These are phyloP conservation scores for Magnaporthiopsis poae DNA, from an alignment of 2,329 filamentous ascomycete species.

Conservation along the genomic window DNA sequence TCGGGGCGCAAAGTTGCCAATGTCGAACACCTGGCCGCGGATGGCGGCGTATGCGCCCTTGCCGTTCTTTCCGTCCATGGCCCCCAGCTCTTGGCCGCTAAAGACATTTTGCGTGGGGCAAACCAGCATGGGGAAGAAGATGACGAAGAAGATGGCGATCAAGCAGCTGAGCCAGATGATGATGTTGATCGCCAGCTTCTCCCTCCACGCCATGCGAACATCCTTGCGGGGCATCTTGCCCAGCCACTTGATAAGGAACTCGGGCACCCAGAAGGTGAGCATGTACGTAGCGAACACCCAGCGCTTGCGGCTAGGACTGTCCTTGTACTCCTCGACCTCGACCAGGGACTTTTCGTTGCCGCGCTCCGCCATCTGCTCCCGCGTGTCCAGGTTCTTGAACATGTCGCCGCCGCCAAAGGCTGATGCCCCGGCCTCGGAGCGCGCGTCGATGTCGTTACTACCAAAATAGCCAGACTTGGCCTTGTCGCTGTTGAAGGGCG, in stretches of 20 bases:
- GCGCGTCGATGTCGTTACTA: slow-evolving; percentile 64
- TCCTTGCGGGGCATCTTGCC: slow-evolving; percentile 88
- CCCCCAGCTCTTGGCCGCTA: slow-evolving; percentile 64
- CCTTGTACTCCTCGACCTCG: slow-evolving; percentile 76
- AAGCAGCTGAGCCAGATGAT: slow-evolving; percentile 85
- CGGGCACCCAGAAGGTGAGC: slow-evolving; percentile 79
- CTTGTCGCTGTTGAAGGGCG: slow-evolving; percentile 56
- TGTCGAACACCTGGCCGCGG: slow-evolving; percentile 79
- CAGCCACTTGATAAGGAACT: slow-evolving; percentile 65
- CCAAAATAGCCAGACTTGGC: slow-evolving; percentile 72
- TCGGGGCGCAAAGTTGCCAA: slow-evolving; percentile 58
- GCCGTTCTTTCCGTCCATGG: slow-evolving; percentile 61
- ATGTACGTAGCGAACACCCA: slow-evolving; percentile 80
- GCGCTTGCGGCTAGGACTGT: slow-evolving; percentile 72
- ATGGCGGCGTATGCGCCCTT: slow-evolving; percentile 63
- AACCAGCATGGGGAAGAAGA: slow-evolving; percentile 76
- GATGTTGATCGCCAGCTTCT: slow-evolving; percentile 96
- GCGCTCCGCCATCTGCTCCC: slow-evolving; percentile 89
- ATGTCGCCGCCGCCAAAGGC: slow-evolving; percentile 87
- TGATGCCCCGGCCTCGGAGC: slow-evolving; percentile 86
- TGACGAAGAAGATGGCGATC: slow-evolving; percentile 68
- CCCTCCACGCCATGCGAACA: slow-evolving; percentile 84
- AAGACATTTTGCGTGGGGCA: slow-evolving; percentile 88
- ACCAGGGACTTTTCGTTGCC: slow-evolving; percentile 82
- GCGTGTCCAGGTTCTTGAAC: slow-evolving; percentile 93